Percentiles rank a stretch among this genome's conserved stretches.
phyloP scores from a whole-genome alignment of 352 stramenopile genomes.

The Lagenidium sp. region DNA sequence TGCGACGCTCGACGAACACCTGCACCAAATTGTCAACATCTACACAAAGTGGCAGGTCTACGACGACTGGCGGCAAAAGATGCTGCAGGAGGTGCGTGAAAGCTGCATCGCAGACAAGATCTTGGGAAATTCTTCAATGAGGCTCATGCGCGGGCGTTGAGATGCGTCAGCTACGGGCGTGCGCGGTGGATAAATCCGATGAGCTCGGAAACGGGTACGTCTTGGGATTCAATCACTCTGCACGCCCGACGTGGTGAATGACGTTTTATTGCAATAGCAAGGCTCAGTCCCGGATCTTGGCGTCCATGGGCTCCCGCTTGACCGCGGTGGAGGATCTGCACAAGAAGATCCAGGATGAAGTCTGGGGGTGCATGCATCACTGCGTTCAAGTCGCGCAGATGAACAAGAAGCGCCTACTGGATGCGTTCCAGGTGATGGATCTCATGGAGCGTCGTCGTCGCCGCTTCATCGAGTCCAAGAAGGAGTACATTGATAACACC shows the following conservation, averaged over 20 bases:
- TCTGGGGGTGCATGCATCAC: slow-evolving; percentile 75
- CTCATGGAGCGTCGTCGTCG: slow-evolving; percentile 61
- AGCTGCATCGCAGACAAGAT: too few species aligned
- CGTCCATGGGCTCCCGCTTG: slow-evolving; percentile 59
- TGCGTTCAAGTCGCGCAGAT: slow-evolving; percentile 79
- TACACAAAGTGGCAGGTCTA: slow-evolving; percentile 66
- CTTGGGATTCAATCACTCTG: neutral
- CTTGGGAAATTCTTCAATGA: too few species aligned
- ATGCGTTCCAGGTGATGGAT: slow-evolving; percentile 69
- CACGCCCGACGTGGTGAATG: neutral
- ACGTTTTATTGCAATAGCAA: slow-evolving; percentile 24
- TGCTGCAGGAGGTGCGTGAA: slow-evolving; percentile 64
- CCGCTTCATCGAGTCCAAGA: slow-evolving; percentile 42
- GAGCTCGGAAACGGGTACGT: slow-evolving; percentile 60
- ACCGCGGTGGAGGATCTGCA: slow-evolving; percentile 48
- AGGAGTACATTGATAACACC: slow-evolving; percentile 62
- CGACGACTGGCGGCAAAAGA: slow-evolving; percentile 79
- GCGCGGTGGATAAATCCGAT: slow-evolving; percentile 51
- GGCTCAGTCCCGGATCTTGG: slow-evolving; percentile 50
- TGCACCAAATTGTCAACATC: slow-evolving; percentile 44
- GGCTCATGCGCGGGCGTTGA: neutral
- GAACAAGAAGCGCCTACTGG: slow-evolving; percentile 45
- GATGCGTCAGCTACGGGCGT: slow-evolving; percentile 35
- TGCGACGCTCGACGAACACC: slow-evolving; percentile 28
- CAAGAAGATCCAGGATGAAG: slow-evolving; percentile 56